Base-by-base conservation (phyloP, 805 yeast species). In the Metschnikowia koreensis region DNA sequence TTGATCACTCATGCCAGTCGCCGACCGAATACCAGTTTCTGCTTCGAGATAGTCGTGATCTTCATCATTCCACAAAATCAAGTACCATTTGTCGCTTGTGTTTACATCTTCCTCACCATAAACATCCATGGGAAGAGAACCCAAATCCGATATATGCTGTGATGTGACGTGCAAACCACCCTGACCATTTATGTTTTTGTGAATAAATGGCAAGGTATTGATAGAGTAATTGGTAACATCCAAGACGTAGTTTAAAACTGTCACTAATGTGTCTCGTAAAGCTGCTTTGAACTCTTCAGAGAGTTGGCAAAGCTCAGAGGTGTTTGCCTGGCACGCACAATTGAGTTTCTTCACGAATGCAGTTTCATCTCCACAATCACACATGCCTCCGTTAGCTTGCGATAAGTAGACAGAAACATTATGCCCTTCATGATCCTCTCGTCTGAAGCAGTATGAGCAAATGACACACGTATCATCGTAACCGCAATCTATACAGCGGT, bases 61-160 rank as follows among this genome's bases (percentile, higher is more conserved):
- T 60, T 88, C 94, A 62, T 88, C 96, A 64, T 88, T 88, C 87
- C 92, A 88, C n/a, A 86, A 71, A 22, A 84, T 62, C 33, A 87
- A 70, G 40, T 73, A 67, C 70, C 79, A 83, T 39, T 47, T 44
- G 12, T 71, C 51, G 12, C 50, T 45, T 1, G 73, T 53, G 57
- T 77, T 75, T 8, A 17, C 22, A 56, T 76, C 81, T 9, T 46
- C 54, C 0, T 56, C 65, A 10, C 70, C 73, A 51, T 77, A 77
- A 27, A 56, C 58, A 17, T 55, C 56, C 3, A 54, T 41, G 0
- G 77, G 71, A 7, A 76, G 63, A 4, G 66, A 56, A 2, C 77
- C 61, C 13, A 57, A 47, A 33, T 74, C 64, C 2, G 79, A 71
- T 22, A 68, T 41, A 1, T 46, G 53, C 46, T 60, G 55, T 2